Evolutionary conservation across 2,329 filamentous ascomycete species (phyloP).

Genomic region (Pseudogymnoascus sp.): DNA sequence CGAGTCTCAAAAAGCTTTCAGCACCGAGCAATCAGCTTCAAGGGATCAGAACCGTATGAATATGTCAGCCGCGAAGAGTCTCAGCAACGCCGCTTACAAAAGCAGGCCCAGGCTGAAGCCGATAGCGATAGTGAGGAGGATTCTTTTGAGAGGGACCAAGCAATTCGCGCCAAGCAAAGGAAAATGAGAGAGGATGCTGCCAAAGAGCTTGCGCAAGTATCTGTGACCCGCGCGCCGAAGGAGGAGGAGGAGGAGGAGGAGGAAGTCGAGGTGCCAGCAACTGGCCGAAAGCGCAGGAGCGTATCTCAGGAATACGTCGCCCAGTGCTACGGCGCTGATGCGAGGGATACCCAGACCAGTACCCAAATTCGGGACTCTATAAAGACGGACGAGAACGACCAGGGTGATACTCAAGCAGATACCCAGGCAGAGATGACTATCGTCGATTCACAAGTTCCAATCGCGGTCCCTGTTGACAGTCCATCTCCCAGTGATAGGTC

Average conservation of each 20-base stretch:
- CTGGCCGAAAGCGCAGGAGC: neutral
- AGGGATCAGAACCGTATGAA: neutral
- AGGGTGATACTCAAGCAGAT: neutral
- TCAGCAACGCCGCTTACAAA: neutral
- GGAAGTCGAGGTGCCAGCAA: neutral
- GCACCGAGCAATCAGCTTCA: constrained; percentile 2
- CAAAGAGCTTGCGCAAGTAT: constrained; percentile 6
- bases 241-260: neutral
- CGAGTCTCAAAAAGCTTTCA: neutral
- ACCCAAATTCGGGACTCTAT: neutral
- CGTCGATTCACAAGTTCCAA: neutral
- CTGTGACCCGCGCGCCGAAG: neutral
- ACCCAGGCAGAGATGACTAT: constrained; percentile 3
- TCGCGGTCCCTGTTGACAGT: neutral
- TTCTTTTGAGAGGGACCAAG: neutral
- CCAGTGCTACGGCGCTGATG: constrained; percentile 21
- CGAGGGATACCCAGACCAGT: constrained; percentile 20
- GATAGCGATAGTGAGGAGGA: neutral
- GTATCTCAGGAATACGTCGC: constrained; percentile 20
- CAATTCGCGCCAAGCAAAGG: neutral
- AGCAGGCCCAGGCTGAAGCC: neutral
- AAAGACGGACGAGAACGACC: neutral
- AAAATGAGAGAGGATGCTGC: constrained; percentile 1
- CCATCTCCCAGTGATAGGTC: neutral
- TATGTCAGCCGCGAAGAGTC: neutral